Conservation (phyloP, 306 rosid species). For the Citrullus amarus region DNA sequence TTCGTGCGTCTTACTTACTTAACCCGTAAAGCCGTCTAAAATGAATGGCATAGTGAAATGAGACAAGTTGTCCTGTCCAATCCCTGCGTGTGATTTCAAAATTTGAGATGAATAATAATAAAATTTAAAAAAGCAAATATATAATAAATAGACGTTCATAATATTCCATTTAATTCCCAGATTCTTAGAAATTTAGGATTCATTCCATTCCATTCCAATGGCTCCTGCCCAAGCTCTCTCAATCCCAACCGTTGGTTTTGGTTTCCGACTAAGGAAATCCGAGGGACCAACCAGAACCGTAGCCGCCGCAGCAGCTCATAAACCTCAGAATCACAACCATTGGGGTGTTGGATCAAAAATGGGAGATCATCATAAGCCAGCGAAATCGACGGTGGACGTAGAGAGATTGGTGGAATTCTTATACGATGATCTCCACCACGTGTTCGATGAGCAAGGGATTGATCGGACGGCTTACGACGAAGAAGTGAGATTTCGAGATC, state of each 20-base stretch:
- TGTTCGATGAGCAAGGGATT: constrained; percentile 79
- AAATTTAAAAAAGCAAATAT: too few species aligned
- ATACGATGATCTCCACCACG: constrained; percentile 64
- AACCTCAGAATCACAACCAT: background rate
- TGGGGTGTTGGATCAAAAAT: constrained; percentile 26
- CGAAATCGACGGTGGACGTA: constrained; percentile 33
- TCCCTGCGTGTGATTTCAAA: too few species aligned
- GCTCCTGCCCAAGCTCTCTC: constrained; percentile 6
- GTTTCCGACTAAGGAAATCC: constrained; percentile 19
- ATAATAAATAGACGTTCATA: too few species aligned
- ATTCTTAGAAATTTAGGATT: too few species aligned
- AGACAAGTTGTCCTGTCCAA: too few species aligned
- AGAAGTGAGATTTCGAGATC: constrained; percentile 57
- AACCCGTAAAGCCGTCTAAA: too few species aligned
- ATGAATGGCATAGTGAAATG: too few species aligned
- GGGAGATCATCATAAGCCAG: constrained; percentile 19
- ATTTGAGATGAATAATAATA: too few species aligned
- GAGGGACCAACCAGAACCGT: background rate
- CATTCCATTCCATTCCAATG: background rate
- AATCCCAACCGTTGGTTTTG: constrained; percentile 19
- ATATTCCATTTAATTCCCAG: too few species aligned
- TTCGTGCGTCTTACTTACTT: too few species aligned
- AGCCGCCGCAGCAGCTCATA: background rate
- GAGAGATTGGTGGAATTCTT: constrained; percentile 50
- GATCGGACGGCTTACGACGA: constrained; percentile 75